Evolutionary conservation across 2,329 filamentous ascomycete species (phyloP), one percentile per base, ranked within the genome.

Genomic region (Kalaharituber pfeilii): DNA sequence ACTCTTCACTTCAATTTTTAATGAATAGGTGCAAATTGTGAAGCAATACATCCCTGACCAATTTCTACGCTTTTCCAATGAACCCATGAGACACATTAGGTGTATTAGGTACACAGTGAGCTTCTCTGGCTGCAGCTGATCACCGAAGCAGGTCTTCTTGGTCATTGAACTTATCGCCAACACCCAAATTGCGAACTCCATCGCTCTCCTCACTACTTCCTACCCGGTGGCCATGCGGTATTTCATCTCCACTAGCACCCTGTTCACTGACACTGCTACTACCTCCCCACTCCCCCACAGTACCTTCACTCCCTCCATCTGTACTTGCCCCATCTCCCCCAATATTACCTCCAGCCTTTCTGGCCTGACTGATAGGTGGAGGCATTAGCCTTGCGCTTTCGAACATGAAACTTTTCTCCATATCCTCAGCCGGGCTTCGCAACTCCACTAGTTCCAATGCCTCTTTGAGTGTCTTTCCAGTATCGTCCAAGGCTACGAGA

Each of bases 401-500:
- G 58, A 69, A 69, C 62, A 70, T 65, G 57, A 69, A 69, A 55
- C 68, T 68, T 20, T 61, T 64, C 44, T 63, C 64, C 33, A 64
- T 63, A 39, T 67, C 63, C 26, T 66, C 62, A 8, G 62, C 59
- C 1, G 68, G 67, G 49, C 65, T 68, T 57, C 66, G 64, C n/a
- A 69, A 24, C 42, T 64, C 58, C n/a, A 80, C 76, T 67, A 79
- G 72, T 61, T 78, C 76, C 67, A 93, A 74, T 1, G 83, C 84
- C 62, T 82, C 78, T 53, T 78, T 73, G 50, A 98, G 72, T 45
- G 85, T 89, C 60, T 82, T 79, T 0, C 91, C 91, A 13, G 80
- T 84, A 60, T 86, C 81, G 65, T 98, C 91, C 63, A 98, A 79
- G 4, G 89, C 89, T 49, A 93, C 87, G 54, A 98, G 71, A 68